Evolutionary conservation across 1,284 basidiomycete genomes (phyloP), one percentile per base, ranked within the genome.

Genomic region (Leccinum fuscescens): DNA sequence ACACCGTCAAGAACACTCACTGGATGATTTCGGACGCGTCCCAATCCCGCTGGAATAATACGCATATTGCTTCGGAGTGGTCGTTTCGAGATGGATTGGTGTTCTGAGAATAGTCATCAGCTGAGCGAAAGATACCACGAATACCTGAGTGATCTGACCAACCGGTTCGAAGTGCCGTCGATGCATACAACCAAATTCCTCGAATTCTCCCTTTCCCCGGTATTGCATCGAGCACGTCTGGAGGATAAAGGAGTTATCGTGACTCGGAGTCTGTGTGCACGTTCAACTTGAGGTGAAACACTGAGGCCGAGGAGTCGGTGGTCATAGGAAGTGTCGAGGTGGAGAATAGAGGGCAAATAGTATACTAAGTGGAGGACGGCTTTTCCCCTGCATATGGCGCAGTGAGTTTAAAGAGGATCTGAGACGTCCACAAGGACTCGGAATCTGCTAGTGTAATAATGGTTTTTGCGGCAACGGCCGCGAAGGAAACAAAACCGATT

Each of bases 21-120:
- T 42, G 39, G 68, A 4, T 46, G 69, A 62, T 33, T 65, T 71
- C 3, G 66, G 72, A 35, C 69, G 66, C 1, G 76, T 78, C 22
- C 77, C 77, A 48, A 79, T 74, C 0, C 78, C 77, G 48, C 77
- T 78, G 66, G 71, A 70, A 63, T 78, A 78, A 58, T 69, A 79
- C 1, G 72, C 70, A 7, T 65, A 54, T 61, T 76, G 77, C n/a
- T 62, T 52, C 5, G 65, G 64, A 4, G 24, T 15, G 7, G 20
- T 35, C 4, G 58, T 49, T 55, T 68, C 61, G 12, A 71, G 64
- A 22, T 70, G 55, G 22, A 76, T 76, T 78, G 12, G 46, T 48
- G 14, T 46, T 46, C 44, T 22, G 44, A 20, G 44, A 12, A 46
- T 48, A 22, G 2, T 48, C 46, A 15, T 24, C 12, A 48, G 46